Evolutionary conservation across 2,329 filamentous ascomycete genomes (phyloP).

Genomic region (Calonectria honghensis): DNA sequence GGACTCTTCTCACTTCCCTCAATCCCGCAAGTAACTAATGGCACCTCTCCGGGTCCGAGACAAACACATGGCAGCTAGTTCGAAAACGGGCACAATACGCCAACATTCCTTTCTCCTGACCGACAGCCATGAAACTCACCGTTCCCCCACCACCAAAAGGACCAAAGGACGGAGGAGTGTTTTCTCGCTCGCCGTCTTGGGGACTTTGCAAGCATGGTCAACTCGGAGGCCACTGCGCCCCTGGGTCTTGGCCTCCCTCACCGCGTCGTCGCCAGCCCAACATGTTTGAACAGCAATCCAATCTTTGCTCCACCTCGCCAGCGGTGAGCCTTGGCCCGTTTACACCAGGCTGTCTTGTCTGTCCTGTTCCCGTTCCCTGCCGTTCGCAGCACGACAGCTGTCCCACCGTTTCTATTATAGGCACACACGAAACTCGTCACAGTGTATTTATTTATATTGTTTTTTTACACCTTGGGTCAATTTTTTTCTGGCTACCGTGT

Average conservation of each 20-base stretch:
- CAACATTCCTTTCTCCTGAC: constrained; percentile 6
- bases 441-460: background rate
- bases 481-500: background rate
- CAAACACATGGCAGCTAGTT: constrained; percentile 41
- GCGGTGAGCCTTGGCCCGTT: constrained; percentile 33
- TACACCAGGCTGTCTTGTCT: constrained; percentile 11
- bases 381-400: constrained; percentile 4
- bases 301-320: constrained; percentile 13
- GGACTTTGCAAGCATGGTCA: background rate
- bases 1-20: constrained; percentile 17
- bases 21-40: constrained; percentile 23
- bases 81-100: constrained; percentile 20
- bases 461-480: background rate
- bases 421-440: background rate
- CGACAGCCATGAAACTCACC: constrained; percentile 29
- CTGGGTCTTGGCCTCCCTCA: constrained; percentile 7
- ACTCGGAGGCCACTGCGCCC: constrained; percentile 15
- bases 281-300: background rate
- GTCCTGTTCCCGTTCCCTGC: background rate
- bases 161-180: background rate
- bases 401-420: constrained; percentile 8
- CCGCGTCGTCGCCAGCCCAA: constrained; percentile 1
- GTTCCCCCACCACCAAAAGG: background rate
- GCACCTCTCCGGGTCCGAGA: constrained; percentile 43
- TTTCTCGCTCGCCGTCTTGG: background rate